A percentile compares a stretch with the other conserved stretches of the same genome.
Conservation (phyloP, 129 eudicot genomes). For the Flaveria ramosissima region DNA sequence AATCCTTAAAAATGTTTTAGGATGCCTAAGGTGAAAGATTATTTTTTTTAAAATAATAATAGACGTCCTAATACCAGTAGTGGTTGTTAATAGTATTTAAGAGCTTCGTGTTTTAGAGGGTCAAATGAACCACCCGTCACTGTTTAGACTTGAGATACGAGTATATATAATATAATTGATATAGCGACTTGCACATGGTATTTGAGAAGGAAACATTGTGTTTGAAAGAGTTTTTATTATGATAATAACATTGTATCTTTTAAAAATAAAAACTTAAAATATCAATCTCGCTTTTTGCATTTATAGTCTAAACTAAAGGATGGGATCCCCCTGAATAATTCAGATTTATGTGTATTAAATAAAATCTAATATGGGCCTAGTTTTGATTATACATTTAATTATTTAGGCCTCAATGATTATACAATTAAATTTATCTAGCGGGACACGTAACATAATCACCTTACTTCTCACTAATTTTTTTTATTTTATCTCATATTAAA, state of each 20-base stretch:
- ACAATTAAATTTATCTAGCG: too few relatives aligned
- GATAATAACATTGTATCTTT: neutral
- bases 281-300: neutral
- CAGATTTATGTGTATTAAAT: neutral
- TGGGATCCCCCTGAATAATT: neutral
- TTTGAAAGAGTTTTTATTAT: neutral
- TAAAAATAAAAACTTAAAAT: neutral
- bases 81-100: too few relatives aligned
- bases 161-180: constrained; percentile 1
- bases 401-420: too few relatives aligned
- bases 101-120: too few relatives aligned
- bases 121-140: neutral
- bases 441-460: too few relatives aligned
- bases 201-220: neutral
- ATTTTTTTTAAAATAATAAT: too few relatives aligned
- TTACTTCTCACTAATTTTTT: too few relatives aligned
- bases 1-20: too few relatives aligned
- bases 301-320: neutral
- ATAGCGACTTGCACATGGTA: constrained; percentile 11
- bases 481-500: too few relatives aligned
- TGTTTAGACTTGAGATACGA: neutral
- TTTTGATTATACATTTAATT: neutral
- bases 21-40: too few relatives aligned
- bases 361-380: neutral
- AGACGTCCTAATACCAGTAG: too few relatives aligned